Base-by-base conservation (phyloP, 306 rosid genomes). In the Prunus mume region DNA sequence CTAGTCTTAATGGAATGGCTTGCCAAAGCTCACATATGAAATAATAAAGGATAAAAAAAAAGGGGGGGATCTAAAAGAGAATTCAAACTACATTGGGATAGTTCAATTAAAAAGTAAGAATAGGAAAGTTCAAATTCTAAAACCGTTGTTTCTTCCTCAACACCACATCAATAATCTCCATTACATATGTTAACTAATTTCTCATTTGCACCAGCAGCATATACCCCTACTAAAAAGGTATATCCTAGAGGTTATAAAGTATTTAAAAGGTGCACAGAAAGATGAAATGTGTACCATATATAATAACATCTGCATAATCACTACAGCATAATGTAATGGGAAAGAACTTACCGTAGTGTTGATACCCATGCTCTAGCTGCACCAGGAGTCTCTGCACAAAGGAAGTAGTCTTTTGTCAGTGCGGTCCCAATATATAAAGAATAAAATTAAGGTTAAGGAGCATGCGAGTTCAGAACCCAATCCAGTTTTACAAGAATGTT, bases 301-400 rank as follows among this genome's bases (percentile, higher is more conserved):
- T 52, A 32, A 12, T 32, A 71, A 58, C 2, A 65, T 56, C 57
- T 30, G 19, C 65, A 76, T 63, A 76, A 52, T 46, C 47, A 49
- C 22, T 58, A 71, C 18, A 46, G 25, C 38, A 76, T 60, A 65
- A 25, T 57, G 57, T 65, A 77, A 47, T 63, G 43, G 25, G 71
- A 56, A 61, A 58, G 54, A 80, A 89, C 99, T 85, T 87, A 96
- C 99, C 91, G 98, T 78, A 96, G 85, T 14, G 99, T 92, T 78
- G 91, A 83, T 47, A 92, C 99, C 98, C 99, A 96, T 65, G 99
- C 99, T 87, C 91, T 89, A 61, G 99, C 98, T 56, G 99, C 98
- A 80, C 86, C 97, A 73, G 98, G 91, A 81, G 99, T 96, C 88
- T 96, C 98, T 0, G 99, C 98, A 81, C 99, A 96, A 45, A 96